phyloP scores from a whole-genome alignment of 73 alveolate species.

The Paramecium bursaria region DNA sequence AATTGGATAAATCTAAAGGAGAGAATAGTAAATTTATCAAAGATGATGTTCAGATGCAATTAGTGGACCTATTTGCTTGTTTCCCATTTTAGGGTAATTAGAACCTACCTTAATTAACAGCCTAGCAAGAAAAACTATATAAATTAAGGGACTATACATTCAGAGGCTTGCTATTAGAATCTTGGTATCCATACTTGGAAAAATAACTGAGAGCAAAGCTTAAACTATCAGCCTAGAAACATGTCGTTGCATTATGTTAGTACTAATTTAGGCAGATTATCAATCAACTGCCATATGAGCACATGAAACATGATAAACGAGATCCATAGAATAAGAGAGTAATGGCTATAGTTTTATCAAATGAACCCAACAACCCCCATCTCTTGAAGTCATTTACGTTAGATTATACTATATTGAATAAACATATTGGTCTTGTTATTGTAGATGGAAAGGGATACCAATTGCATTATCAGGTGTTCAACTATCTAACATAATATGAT shows the following conservation, averaged over 20 bases:
- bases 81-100: too few species aligned
- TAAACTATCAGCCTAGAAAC: neutral
- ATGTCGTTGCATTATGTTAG: slow-evolving; percentile 4
- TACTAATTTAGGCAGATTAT: slow-evolving; percentile 5
- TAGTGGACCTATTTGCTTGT: slow-evolving; percentile 12
- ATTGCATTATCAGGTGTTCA: neutral
- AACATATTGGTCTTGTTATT: slow-evolving; percentile 40
- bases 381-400: neutral
- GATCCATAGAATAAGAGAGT: slow-evolving; percentile 11
- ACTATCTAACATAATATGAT: slow-evolving; percentile 39
- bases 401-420: slow-evolving; percentile 17
- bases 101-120: neutral
- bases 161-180: slow-evolving; percentile 3
- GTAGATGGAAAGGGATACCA: slow-evolving; percentile 34
- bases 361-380: neutral
- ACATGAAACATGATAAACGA: neutral
- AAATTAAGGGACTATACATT: neutral
- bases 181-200: slow-evolving; percentile 35
- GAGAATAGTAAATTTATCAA: neutral
- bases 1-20: neutral
- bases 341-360: slow-evolving; percentile 23
- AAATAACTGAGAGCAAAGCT: slow-evolving; percentile 5
- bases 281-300: neutral
- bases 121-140: neutral
- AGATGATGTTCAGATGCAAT: slow-evolving; percentile 23